Conservation (phyloP, 352 stramenopile genomes). For the Phytophthora sp. region DNA sequence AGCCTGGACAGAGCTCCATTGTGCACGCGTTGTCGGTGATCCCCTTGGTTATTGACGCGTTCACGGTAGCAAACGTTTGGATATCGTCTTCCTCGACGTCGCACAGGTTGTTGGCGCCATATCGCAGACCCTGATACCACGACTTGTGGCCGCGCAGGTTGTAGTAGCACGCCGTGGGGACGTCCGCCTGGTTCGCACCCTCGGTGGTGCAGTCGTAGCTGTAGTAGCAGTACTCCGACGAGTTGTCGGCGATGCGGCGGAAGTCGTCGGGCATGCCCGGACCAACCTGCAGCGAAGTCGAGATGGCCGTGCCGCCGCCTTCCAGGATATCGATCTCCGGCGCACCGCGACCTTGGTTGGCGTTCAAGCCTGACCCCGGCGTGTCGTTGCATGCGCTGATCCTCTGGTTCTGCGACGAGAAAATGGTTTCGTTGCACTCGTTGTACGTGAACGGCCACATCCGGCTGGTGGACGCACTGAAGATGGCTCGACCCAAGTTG, state of each 20-base stretch:
- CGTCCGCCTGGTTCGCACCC: conserved; percentile 36
- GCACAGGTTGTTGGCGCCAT: conserved; percentile 43
- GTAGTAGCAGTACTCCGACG: conserved; percentile 39
- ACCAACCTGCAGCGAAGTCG: conserved; percentile 81
- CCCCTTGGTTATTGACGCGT: conserved; percentile 20
- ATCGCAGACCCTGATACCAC: conserved; percentile 35
- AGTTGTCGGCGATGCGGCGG: conserved; percentile 23
- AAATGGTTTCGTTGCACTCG: conserved; percentile 66
- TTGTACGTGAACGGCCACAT: conserved; percentile 94
- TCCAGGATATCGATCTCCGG: conserved; percentile 39
- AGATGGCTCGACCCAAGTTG: conserved; percentile 19
- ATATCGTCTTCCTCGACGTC: conserved; percentile 21
- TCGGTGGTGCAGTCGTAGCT: conserved; percentile 29
- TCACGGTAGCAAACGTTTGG: conserved; percentile 29
- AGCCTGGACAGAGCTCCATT: conserved; percentile 29
- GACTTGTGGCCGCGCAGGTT: conserved; percentile 30
- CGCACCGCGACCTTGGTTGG: conserved; percentile 32
- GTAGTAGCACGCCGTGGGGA: conserved; percentile 34
- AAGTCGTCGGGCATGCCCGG: conserved; percentile 52
- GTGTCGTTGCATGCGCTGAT: conserved; percentile 81
- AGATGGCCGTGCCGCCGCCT: conserved; percentile 51
- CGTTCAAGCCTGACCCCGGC: conserved; percentile 89
- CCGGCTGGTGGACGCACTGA: conserved; percentile 35
- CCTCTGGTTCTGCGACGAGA: conserved; percentile 33
- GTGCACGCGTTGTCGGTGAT: conserved; percentile 43